Evolutionary conservation across 805 yeast genomes (phyloP), one percentile per base, ranked within the genome.

Genomic region (Barnettozyma siamensis): DNA sequence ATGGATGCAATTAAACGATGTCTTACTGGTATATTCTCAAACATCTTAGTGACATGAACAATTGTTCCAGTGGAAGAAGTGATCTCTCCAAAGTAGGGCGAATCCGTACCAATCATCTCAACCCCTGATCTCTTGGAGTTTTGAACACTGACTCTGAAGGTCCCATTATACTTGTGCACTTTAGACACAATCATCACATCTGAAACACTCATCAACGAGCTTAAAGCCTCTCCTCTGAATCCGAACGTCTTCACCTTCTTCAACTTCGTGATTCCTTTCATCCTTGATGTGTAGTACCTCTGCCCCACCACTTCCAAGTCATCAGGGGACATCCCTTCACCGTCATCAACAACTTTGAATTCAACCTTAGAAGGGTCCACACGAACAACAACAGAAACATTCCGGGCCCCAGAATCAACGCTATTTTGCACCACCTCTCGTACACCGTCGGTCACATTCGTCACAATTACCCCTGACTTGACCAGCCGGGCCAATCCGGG

Each of bases 141-240:
- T 13, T 27, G 27, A 7, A 34, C 26, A 21, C 33, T 5, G 5
- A 27, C 29, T 5, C 41, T 28, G 57, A 65, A 66, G 0, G 64
- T 47, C 7, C 55, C 51, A 35, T 57, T 59, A 40, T 48, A 57
- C 6, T 53, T 58, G 13, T 41, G 43, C 0, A 60, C 48, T 44
- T 72, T 74, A 0, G 91, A 72, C 1, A 68, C 55, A 1, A 86
- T 57, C 0, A 67, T 52, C n/a, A 78, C 44, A 12, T 67, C 57
- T 0, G 80, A 64, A 7, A 76, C 52, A 0, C 69, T 65, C n/a
- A 74, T 58, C 3, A 87, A 62, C 1, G 81, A 69, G 39, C 69
- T 64, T 15, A 87, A 49, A 0, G 93, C 83, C 49, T 80, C 84
- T 1, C 95, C 95, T 37, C 85, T 68, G 54, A 80, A 84, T 1